These are phyloP conservation scores for Tetrahymena malaccensis DNA, from an alignment of 73 alveolate genomes.

Conservation along the genomic window DNA sequence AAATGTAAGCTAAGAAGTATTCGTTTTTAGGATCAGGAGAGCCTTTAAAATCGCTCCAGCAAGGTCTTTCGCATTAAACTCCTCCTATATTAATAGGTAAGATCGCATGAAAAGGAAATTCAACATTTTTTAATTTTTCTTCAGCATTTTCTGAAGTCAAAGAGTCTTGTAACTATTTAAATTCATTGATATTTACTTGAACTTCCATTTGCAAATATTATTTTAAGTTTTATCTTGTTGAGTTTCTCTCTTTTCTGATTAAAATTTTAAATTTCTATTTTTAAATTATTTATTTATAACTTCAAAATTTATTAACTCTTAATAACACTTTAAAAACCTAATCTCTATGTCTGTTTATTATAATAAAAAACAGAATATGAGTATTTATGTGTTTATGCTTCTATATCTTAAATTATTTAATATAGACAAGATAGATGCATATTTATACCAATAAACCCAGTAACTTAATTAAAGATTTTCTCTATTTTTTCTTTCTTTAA, in stretches of 20 bases:
- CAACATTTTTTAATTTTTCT: not conserved
- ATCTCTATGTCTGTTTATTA: no score
- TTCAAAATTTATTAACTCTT: no score
- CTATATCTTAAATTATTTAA: no score
- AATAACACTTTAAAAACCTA: not conserved
- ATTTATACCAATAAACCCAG: not conserved
- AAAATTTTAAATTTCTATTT: not conserved
- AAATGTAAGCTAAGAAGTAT: not conserved
- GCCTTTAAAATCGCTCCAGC: not conserved
- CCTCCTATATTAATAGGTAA: not conserved
- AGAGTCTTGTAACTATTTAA: not conserved
- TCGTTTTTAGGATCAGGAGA: not conserved
- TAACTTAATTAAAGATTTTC: not conserved
- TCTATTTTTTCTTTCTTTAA: not conserved
- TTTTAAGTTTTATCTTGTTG: not conserved
- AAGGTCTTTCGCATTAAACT: not conserved
- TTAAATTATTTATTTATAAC: no score
- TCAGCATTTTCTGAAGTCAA: not conserved
- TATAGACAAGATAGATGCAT: not conserved
- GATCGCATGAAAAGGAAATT: not conserved
- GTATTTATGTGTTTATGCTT: not conserved
- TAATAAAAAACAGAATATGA: no score
- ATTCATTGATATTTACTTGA: not conserved
- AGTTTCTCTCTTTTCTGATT: no score
- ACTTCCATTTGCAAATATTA: not conserved